phyloP scores from a whole-genome alignment of 495 filamentous ascomycete genomes.

The Monascus purpureus region DNA sequence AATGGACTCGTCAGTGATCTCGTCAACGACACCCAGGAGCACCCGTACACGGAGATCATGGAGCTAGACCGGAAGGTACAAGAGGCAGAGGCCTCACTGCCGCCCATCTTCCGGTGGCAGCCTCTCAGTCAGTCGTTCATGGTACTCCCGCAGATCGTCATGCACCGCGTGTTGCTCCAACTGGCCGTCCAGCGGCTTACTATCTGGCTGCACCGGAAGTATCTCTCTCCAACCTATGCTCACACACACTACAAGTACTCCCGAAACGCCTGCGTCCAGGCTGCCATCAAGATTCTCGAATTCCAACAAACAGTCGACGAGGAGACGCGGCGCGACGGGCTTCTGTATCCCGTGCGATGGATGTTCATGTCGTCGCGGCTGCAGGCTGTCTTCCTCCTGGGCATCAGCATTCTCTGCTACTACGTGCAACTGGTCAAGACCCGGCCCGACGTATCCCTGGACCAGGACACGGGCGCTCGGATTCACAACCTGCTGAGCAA shows the following conservation, averaged over 20 bases:
- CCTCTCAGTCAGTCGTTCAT: slow-evolving; percentile 3
- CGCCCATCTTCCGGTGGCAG: not conserved
- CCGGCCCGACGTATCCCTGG: slow-evolving; percentile 1
- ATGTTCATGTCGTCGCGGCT: slow-evolving; percentile 17
- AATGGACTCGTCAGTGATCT: not conserved
- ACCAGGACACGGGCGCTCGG: slow-evolving; percentile 3
- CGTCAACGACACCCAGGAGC: not conserved
- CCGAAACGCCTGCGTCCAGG: slow-evolving; percentile 16
- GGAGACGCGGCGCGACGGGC: slow-evolving; percentile 18
- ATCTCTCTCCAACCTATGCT: slow-evolving; percentile 10
- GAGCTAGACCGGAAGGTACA: not conserved
- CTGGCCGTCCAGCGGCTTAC: not conserved
- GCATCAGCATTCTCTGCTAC: slow-evolving; percentile 26
- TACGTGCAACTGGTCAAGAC: slow-evolving; percentile 11
- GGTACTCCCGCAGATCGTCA: slow-evolving; percentile 1
- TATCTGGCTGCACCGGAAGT: slow-evolving; percentile 8
- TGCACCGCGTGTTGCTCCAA: slow-evolving; percentile 1
- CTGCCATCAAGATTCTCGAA: slow-evolving; percentile 17
- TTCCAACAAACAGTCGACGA: slow-evolving; percentile 20
- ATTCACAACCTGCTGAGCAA: slow-evolving; percentile 7
- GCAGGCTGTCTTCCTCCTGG: slow-evolving; percentile 21
- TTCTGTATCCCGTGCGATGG: slow-evolving; percentile 17
- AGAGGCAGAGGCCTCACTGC: not conserved
- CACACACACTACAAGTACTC: slow-evolving; percentile 14
- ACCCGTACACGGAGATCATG: not conserved